These are phyloP conservation scores for Bretschneidera sinensis DNA, from an alignment of 345 rosid genomes.

Conservation along the genomic window DNA sequence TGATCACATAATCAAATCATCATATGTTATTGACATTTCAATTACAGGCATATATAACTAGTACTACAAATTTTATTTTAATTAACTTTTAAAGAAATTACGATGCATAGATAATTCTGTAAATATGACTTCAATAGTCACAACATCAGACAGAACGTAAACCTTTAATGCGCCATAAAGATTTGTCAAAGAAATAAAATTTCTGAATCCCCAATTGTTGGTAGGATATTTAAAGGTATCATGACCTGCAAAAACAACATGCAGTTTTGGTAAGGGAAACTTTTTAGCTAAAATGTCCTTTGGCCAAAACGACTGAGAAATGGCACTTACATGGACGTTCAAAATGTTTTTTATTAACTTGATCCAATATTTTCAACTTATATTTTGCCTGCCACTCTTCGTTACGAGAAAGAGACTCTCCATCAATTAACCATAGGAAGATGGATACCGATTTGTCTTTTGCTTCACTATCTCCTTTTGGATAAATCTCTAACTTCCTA, in stretches of 20 bases:
- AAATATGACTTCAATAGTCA: not conserved
- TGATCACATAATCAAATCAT: too few relatives aligned
- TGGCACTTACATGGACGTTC: not conserved
- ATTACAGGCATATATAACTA: too few relatives aligned
- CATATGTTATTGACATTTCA: too few relatives aligned
- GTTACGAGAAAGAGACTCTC: not conserved
- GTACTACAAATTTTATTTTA: too few relatives aligned
- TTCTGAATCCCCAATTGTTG: not conserved
- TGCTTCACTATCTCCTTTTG: not conserved
- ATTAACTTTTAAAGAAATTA: too few relatives aligned
- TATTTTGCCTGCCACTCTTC: not conserved
- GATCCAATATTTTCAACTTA: too few relatives aligned
- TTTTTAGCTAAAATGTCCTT: not conserved
- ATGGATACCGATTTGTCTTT: not conserved
- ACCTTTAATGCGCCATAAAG: not conserved
- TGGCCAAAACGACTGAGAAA: too few relatives aligned
- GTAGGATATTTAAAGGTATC: not conserved
- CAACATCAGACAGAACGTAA: not conserved
- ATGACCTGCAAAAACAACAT: not conserved
- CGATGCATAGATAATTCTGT: not conserved
- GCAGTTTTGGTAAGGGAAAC: too few relatives aligned
- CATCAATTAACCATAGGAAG: not conserved
- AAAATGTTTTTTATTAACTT: not conserved
- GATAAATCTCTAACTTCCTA: not conserved
- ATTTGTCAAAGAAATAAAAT: not conserved